Evolutionary conservation across 192 early-diverging fungal species (phyloP), one percentile per base, ranked within the genome.

Genomic region (Coemansia sp.): DNA sequence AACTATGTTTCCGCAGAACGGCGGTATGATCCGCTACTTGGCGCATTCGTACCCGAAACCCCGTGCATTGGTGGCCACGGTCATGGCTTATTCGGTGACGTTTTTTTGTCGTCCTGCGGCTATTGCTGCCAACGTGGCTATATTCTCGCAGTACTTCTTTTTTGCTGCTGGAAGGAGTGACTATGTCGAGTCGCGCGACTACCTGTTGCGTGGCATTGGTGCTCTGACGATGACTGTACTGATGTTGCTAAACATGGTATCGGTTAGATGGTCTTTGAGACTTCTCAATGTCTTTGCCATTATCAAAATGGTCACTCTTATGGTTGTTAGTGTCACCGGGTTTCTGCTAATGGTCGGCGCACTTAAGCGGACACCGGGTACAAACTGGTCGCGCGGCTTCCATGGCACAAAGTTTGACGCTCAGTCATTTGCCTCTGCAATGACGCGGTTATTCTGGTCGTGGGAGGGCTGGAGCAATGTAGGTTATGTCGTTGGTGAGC

Each of bases 1-100:
- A 5, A 80, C 90, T 8, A 85, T 87, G 66, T 80, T 93, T 22
- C 93, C 94, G 7, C 75, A 79, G 37, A 90, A 88, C 54, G 94
- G 94, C 38, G 94, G 93, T 9, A 93, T 94, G 60, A 80, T 86
- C 56, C 80, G 86, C 1, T 97, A 97, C 68, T 64, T 97, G 17
- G 76, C 85, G 20, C 79, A 85, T 52, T 83, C 88, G 4, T 80
- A 72, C 42, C 68, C 38, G 15, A 49, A 55, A 17, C 81, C 81
- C 1, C 67, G 66, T 6, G 64, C 72, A 10, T 55, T 83, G 4
- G 46, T 80, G 1, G 68, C 80, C 3, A 82, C 77, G 5, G 50
- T 83, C 17, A 82, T 79, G 64, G 60, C 73, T 1, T 83, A 72
- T 46, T 79, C 73, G 1, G 73, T 70, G n/a, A 78, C 81, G 9